Percentiles rank a stretch among this genome's conserved stretches.
These are phyloP conservation scores for Xanthoparmelia taractica DNA, from an alignment of 495 filamentous ascomycete species.

Conservation along the genomic window DNA sequence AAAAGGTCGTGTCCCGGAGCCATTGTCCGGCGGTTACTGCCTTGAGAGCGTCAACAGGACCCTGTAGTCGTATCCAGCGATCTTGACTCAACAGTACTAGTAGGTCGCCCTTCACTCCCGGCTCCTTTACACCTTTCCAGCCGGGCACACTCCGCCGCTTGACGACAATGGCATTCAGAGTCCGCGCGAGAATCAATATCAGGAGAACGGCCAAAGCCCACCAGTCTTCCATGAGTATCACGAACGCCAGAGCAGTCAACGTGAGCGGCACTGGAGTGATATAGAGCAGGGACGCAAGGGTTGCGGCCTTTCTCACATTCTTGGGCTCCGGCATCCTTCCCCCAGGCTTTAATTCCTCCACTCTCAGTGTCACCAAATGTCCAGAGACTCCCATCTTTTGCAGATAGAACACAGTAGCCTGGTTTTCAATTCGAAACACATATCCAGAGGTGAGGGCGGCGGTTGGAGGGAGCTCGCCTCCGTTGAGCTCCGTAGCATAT, in stretches of 20 bases:
- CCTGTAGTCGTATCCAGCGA: constrained; percentile 44
- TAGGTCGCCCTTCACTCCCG: constrained; percentile 33
- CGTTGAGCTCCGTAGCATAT: constrained; percentile 35
- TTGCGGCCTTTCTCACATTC: background rate
- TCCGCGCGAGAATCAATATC: constrained; percentile 44
- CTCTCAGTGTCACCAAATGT: constrained; percentile 40
- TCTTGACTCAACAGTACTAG: constrained; percentile 37
- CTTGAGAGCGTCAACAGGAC: constrained; percentile 47
- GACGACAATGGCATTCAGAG: constrained; percentile 46
- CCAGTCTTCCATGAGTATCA: constrained; percentile 38
- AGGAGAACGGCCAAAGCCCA: constrained; percentile 42
- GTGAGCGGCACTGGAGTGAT: constrained; percentile 38
- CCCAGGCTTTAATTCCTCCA: constrained; percentile 15
- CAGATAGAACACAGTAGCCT: constrained; percentile 46
- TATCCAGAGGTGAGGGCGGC: constrained; percentile 34
- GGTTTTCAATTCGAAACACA: constrained; percentile 45
- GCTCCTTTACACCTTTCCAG: constrained; percentile 36
- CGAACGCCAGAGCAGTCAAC: constrained; percentile 30
- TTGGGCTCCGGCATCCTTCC: background rate
- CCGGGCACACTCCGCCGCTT: constrained; percentile 35
- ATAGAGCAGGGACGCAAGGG: background rate
- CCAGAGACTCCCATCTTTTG: constrained; percentile 39
- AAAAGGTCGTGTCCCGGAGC: constrained; percentile 43
- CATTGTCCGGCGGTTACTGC: constrained; percentile 50
- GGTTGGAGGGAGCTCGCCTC: constrained; percentile 28